Conservation (phyloP, 1,284 basidiomycete species). For the Apiotrichum domesticum region DNA sequence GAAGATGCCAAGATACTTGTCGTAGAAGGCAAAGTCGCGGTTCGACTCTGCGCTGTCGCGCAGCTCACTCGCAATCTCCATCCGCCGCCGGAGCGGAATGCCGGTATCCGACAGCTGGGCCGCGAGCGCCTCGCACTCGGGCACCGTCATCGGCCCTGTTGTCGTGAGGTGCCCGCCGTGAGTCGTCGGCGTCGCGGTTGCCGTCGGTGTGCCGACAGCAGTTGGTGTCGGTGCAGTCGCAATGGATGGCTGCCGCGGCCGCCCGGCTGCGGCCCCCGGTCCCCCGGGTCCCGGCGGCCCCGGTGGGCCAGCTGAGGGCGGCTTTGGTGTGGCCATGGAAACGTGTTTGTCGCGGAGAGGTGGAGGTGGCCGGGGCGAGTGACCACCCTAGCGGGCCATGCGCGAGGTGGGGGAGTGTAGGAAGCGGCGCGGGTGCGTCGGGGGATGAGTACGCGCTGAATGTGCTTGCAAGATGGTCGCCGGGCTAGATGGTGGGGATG, state of each 20-base stretch:
- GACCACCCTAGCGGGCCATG: slow-evolving; percentile 9
- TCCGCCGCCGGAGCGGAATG: slow-evolving; percentile 20
- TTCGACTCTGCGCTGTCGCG: slow-evolving; percentile 80
- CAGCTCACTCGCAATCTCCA: slow-evolving; percentile 61
- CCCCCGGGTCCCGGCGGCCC: too few species aligned
- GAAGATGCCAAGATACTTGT: slow-evolving; percentile 54
- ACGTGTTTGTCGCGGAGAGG: background rate
- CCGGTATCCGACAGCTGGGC: slow-evolving; percentile 33
- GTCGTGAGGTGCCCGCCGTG: slow-evolving; percentile 10
- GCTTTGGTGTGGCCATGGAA: background rate
- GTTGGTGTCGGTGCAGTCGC: slow-evolving; percentile 25
- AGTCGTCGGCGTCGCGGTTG: slow-evolving; percentile 24
- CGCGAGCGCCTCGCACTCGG: slow-evolving; percentile 42
- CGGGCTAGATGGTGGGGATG: background rate
- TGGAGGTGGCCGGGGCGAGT: slow-evolving; percentile 1
- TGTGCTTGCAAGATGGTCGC: too few species aligned
- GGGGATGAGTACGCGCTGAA: background rate
- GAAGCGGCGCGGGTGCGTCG: background rate
- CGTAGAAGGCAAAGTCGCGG: slow-evolving; percentile 67
- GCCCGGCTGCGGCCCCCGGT: background rate
- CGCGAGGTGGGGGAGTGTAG: background rate
- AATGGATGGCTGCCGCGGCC: slow-evolving; percentile 40
- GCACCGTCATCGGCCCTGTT: slow-evolving; percentile 33
- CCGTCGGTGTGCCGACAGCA: slow-evolving; percentile 6
- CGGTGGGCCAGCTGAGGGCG: too few species aligned